Evolutionary conservation across 2,329 filamentous ascomycete species (phyloP), one percentile per base, ranked within the genome.

Genomic region (Ophiocordyceps camponoti-leonardi): DNA sequence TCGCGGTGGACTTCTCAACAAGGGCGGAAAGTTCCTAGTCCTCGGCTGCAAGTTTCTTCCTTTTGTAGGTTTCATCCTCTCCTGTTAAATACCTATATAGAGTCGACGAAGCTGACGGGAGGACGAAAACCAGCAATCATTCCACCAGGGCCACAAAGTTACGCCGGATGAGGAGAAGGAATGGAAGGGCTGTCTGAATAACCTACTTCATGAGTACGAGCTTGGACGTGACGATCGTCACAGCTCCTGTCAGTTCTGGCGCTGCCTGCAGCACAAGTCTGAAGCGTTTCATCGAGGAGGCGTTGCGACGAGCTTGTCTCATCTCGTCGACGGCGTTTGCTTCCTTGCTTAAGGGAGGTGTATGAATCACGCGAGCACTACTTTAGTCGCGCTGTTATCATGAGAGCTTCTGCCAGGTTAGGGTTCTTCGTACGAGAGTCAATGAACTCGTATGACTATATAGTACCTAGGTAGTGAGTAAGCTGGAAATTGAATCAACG

Each of bases 271-370:
- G 31, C 12, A 14, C 13, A 33, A 33, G 31, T 33, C 31, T 8
- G 31, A 33, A 33, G 13, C 31, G 16, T 33, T 4, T 6, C 31
- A 16, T n/a, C 31, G 31, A 2, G 31, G 31, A n/a, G 31, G 31
- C 31, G 16, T 33, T n/a, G 31, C 31, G 4, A 16, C 6, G 31
- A 33, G 31, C 16, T n/a, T 33, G 31, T 33, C 31, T 33, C 31
- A 33, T 33, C 31, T 33, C 13, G 31, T 33, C 13, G 31, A 33
- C 31, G 31, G 31, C 10, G 31, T 33, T n/a, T 33, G 31, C 16
- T 33, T 33, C 3, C 16, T 33, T 33, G 31, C 31, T 33, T 33
- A 33, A 52, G 69, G 75, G 8, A 28, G 2, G 10, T 28, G 4
- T 28, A 6, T 23, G 22, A 23, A 23, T 6, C 11, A 28, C 11